Conservation (phyloP, 2,329 filamentous ascomycete species). For the Lachnellula arida region DNA sequence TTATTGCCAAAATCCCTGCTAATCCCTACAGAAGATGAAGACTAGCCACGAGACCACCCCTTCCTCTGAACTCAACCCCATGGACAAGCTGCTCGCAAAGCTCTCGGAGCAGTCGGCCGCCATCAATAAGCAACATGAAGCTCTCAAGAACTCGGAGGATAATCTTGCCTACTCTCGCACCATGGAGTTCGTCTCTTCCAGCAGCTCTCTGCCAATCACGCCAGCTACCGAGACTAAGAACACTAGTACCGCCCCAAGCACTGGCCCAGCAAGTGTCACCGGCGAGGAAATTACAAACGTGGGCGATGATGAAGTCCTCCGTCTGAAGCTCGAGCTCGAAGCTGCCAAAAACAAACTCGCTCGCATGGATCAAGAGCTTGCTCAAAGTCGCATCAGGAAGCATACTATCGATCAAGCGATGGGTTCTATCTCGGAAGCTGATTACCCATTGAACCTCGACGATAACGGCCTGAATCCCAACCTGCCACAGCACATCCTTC, state of each 20-base stretch:
- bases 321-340: constrained; percentile 66
- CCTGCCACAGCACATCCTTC: constrained; percentile 29
- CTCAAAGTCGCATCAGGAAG: constrained; percentile 57
- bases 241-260: constrained; percentile 41
- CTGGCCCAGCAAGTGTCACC: constrained; percentile 48
- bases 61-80: constrained; percentile 43
- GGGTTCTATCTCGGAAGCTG: constrained; percentile 43
- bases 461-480: constrained; percentile 21
- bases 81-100: constrained; percentile 71
- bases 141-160: constrained; percentile 38
- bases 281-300: constrained; percentile 34
- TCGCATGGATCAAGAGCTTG: constrained; percentile 66
- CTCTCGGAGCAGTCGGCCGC: constrained; percentile 65
- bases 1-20: constrained; percentile 13
- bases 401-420: constrained; percentile 53
- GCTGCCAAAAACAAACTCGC: constrained; percentile 66
- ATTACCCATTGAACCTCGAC: constrained; percentile 31
- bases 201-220: constrained; percentile 58
- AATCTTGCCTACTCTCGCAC: constrained; percentile 22
- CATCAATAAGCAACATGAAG: constrained; percentile 55
- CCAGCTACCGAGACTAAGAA: constrained; percentile 53
- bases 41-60: constrained; percentile 40
- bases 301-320: constrained; percentile 55
- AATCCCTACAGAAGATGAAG: constrained; percentile 44
- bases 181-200: constrained; percentile 43